Base-by-base conservation (phyloP, 1,139 yeast species). In the Groenewaldozyma auringiensis region DNA sequence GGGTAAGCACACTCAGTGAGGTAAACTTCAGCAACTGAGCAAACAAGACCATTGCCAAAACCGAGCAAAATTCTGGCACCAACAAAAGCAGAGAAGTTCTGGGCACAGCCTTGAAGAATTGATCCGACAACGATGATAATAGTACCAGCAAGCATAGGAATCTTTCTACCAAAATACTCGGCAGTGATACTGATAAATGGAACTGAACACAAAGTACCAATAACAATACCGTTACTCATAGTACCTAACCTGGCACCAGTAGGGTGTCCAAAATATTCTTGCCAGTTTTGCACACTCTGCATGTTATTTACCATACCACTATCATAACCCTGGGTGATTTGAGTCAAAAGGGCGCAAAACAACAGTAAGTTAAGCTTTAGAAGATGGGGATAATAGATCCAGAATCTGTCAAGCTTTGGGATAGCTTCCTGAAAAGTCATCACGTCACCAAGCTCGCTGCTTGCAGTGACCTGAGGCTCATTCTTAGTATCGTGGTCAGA, bases 221-320 rank as follows among this genome's bases (percentile, higher is more conserved):
- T 76, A 20, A 72, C 67, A 18, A 78, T 73, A 42, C 83, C 83
- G 54, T 70, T 72, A 27, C 66, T 52, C 47, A 75, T 63, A 22
- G 75, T 73, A 47, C 79, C 79, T 40, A 74, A 61, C 17, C 59
- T 58, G 35, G 67, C 66, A 48, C 76, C 75, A 4, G 57, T 46
- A 16, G 76, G 77, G 40, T 63, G 46, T 40, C 67, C 68, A 64
- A 73, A 53, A 51, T 41, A 53, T 21, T 37, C 25, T 50, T 53
- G 48, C 74, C 75, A 71, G 22, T 53, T 53, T 0, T 53, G 51
- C 46, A 74, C 63, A 2, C 74, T 61, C 52, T 74, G 79, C 47
- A 75, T 64, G 41, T 76, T 76, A 51, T 75, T 75, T 58, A 75
- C 58, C 63, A 75, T 59, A 3, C 75, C 69, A 44, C 77, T 75